phyloP scores from a whole-genome alignment of 768 basidiomycete genomes.

The Melanogaster broomeanus region DNA sequence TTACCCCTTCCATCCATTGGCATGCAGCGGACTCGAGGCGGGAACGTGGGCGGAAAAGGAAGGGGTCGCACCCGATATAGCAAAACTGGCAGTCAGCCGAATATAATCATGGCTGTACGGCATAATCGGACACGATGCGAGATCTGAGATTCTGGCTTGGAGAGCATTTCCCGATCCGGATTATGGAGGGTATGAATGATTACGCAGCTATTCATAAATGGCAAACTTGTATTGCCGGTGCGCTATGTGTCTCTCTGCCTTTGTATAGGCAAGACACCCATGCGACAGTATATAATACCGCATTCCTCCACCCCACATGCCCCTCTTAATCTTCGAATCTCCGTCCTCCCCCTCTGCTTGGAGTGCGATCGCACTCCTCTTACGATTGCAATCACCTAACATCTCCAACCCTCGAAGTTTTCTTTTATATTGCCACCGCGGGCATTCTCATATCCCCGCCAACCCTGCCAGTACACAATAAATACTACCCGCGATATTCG shows the following conservation, averaged over 20 bases:
- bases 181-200: conserved; percentile 27
- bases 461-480: conserved; percentile 6
- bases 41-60: conserved; percentile 26
- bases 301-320: conserved; percentile 19
- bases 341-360: not conserved
- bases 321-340: not conserved
- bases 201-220: conserved; percentile 29
- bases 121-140: conserved; percentile 23
- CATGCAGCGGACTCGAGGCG: conserved; percentile 32
- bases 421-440: not conserved
- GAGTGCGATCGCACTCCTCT: not conserved
- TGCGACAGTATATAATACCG: conserved; percentile 32
- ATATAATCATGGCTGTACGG: conserved; percentile 1
- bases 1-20: conserved; percentile 10
- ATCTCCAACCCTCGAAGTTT: not conserved
- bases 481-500: not conserved
- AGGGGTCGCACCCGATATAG: conserved; percentile 13
- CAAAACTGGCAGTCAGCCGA: conserved; percentile 1
- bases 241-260: conserved; percentile 28
- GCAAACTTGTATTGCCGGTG: conserved; percentile 22
- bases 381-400: not conserved
- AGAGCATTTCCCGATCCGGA: conserved; percentile 14
- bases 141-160: conserved; percentile 31
- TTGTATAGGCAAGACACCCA: conserved; percentile 17
- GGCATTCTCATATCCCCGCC: conserved; percentile 7